Base-by-base conservation (phyloP, 164 flowering plant species). In the Paratinospora sagittata region DNA sequence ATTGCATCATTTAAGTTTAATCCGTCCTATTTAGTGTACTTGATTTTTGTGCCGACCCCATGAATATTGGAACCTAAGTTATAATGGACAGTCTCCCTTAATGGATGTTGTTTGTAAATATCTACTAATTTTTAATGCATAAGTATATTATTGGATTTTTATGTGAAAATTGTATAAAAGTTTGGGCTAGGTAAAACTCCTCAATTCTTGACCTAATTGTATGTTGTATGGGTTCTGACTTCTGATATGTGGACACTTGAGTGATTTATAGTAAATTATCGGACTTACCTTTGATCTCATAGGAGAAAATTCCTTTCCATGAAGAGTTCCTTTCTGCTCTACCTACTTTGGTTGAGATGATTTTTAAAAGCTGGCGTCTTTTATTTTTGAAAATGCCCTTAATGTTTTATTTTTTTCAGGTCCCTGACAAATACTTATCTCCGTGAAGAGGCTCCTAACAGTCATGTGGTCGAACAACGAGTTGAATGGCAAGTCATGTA, bases 381-480 rank as follows among this genome's bases (percentile, higher is more conserved):
- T 39, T 39, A n/a, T n/a, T n/a, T n/a, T n/a, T n/a, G n/a, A n/a
- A n/a, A n/a, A n/a, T n/a, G n/a, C n/a, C n/a, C n/a, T n/a, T n/a
- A n/a, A n/a, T n/a, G n/a, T n/a, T n/a, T 39, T 39, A 39, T 39
- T 57, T 60, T 23, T 24, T 85, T 70, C 88, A 95, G 99, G 98
- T 89, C 89, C 74, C 71, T 95, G 71, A 88, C 99, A 37, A 95
- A 95, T 73, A 41, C 92, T 65, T 95, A 95, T 80, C 98, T 95
- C 72, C 91, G 96, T 37, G 98, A 92, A 73, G 99, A 95, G 81
- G 85, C 89, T 81, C 86, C 93, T 65, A 92, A 85, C 67, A 95
- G 95, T 82, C 93, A 95, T 79, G 99, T 85, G 63, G 99, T 96
- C 76, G 98, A 96, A 78, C 99, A 96, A 77, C 87, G 93, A 21